A percentile compares a stretch with the other conserved stretches of the same genome.
These are phyloP conservation scores for Aegilops speltoides DNA, from an alignment of 176 grass and related monocot genomes.

Conservation along the genomic window DNA sequence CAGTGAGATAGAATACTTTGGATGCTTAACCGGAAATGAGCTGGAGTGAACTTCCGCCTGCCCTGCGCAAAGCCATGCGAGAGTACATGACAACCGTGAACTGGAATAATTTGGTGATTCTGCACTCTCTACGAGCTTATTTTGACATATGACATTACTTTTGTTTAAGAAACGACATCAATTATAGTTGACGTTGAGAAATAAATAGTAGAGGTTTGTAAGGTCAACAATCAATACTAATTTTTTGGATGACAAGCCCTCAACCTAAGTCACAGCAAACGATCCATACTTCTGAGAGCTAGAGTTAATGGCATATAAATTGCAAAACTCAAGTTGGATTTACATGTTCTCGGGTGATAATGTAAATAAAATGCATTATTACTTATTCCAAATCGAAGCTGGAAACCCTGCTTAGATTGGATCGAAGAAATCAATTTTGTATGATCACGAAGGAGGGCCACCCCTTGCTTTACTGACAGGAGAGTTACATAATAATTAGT, in stretches of 20 bases:
- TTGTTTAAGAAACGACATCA: neutral
- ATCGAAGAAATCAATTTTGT: neutral
- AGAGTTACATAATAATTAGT: neutral
- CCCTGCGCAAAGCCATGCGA: neutral
- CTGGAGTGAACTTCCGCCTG: neutral
- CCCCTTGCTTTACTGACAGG: neutral
- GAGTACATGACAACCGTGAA: neutral
- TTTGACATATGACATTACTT: neutral
- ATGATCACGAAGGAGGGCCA: neutral
- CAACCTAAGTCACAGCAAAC: neutral
- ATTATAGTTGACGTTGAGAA: conserved; percentile 7
- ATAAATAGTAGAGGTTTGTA: neutral
- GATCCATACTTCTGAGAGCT: neutral
- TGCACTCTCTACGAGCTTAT: neutral
- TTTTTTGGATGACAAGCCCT: neutral
- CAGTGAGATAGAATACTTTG: neutral
- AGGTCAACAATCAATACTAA: conserved; percentile 18
- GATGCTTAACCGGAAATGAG: neutral
- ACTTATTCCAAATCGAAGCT: neutral
- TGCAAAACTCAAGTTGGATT: neutral
- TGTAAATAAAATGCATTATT: conserved; percentile 1
- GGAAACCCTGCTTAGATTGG: neutral
- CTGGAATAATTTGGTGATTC: neutral
- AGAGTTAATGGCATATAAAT: neutral
- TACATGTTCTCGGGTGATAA: neutral